Percentiles rank a stretch among this genome's conserved stretches.
phyloP scores from a whole-genome alignment of 2,329 filamentous ascomycete genomes.

The Pyrenophora teres region DNA sequence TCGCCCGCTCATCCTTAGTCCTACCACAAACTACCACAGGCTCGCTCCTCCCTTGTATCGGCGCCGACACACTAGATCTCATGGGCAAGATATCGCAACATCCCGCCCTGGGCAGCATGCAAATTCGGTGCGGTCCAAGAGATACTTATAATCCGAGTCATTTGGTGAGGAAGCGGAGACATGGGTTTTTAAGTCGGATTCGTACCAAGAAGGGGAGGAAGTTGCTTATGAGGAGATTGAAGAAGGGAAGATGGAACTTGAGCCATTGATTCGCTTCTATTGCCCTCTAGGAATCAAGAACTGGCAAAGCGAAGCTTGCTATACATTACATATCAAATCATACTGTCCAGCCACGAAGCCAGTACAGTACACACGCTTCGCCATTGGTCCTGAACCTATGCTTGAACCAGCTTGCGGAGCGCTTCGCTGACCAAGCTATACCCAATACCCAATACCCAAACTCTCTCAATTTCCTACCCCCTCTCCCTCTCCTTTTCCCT shows the following conservation, averaged over 20 bases:
- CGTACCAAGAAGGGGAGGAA: constrained; percentile 59
- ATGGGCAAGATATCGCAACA: constrained; percentile 44
- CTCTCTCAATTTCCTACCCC: too few relatives aligned
- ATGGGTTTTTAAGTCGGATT: constrained; percentile 63
- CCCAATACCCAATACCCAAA: too few relatives aligned
- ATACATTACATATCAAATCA: too few relatives aligned
- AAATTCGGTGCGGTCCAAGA: constrained; percentile 55
- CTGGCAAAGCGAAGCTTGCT: too few relatives aligned
- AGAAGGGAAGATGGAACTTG: constrained; percentile 56
- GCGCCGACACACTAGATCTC: constrained; percentile 40
- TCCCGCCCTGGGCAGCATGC: constrained; percentile 44
- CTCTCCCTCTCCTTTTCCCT: neutral
- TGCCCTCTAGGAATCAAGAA: too few relatives aligned
- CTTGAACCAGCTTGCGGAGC: too few relatives aligned
- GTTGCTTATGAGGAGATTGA: constrained; percentile 58
- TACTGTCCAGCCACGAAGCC: too few relatives aligned
- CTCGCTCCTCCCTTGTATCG: constrained; percentile 10
- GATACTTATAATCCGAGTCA: constrained; percentile 65
- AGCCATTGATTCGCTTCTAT: constrained; percentile 30
- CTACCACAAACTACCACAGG: constrained; percentile 24
- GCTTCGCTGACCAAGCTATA: too few relatives aligned
- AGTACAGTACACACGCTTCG: too few relatives aligned
- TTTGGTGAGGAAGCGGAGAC: constrained; percentile 63
- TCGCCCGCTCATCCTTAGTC: constrained; percentile 23
- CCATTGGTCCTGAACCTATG: too few relatives aligned